These are phyloP conservation scores for Lepiota subincarnata DNA, from an alignment of 768 basidiomycete genomes.

Conservation along the genomic window DNA sequence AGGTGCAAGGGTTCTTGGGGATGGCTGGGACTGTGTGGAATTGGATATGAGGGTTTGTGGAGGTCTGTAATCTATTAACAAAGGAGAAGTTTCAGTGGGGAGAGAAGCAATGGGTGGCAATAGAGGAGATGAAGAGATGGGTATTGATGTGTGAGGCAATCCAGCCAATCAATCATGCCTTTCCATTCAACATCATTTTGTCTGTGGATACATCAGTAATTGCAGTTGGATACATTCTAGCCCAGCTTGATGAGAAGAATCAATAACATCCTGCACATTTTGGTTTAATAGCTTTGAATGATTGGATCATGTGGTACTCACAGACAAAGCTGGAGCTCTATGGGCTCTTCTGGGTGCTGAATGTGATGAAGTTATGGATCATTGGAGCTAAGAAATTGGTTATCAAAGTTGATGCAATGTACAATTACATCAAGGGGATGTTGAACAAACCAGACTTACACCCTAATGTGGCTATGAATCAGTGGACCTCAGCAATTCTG, in stretches of 20 bases:
- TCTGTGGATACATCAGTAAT: conserved; percentile 7
- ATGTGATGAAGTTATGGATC: conserved; percentile 9
- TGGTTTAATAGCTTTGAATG: conserved; percentile 7
- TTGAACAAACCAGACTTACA: conserved; percentile 33
- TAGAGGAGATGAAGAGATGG: conserved; percentile 22
- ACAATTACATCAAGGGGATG: conserved; percentile 40
- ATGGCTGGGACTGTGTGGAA: conserved; percentile 20
- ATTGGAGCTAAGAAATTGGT: conserved; percentile 21
- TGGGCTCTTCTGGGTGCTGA: conserved; percentile 26
- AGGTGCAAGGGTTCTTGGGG: conserved; percentile 29
- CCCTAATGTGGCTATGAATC: conserved; percentile 35
- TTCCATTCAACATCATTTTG: neutral
- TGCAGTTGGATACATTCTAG: conserved; percentile 6
- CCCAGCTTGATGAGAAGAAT: neutral
- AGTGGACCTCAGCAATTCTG: conserved; percentile 36
- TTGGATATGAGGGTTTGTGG: conserved; percentile 23
- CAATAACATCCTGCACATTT: neutral
- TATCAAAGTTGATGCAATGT: conserved; percentile 35
- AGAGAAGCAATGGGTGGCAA: conserved; percentile 15
- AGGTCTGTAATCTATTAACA: conserved; percentile 1
- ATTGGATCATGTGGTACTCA: neutral
- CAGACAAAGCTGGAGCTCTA: conserved; percentile 23
- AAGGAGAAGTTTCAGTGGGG: conserved; percentile 31
- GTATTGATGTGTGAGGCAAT: conserved; percentile 23
- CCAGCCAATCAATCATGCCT: conserved; percentile 22